Percentiles rank a stretch among this genome's conserved stretches.
These are phyloP conservation scores for Kodamaea kaohsiungensis DNA, from an alignment of 805 yeast species.

Conservation along the genomic window DNA sequence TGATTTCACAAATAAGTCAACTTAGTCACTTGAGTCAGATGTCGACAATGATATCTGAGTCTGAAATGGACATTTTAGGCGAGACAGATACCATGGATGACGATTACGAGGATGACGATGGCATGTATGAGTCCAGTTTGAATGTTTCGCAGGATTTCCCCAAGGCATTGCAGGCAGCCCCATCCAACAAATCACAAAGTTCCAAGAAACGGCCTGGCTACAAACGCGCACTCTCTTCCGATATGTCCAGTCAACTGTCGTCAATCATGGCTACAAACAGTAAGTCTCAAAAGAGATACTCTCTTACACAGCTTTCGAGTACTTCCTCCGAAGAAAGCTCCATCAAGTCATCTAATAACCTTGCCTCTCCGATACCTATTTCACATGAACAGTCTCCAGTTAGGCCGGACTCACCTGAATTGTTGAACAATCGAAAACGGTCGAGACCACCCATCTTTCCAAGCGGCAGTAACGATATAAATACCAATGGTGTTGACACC, in stretches of 20 bases:
- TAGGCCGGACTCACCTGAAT: slow-evolving; percentile 14
- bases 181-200: background rate
- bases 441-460: slow-evolving; percentile 10
- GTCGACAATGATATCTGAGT: slow-evolving; percentile 44
- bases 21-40: slow-evolving; percentile 42
- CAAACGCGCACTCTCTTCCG: slow-evolving; percentile 35
- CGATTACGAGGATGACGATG: slow-evolving; percentile 35
- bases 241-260: slow-evolving; percentile 34
- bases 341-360: slow-evolving; percentile 14
- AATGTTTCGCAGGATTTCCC: slow-evolving; percentile 33
- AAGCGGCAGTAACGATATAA: background rate
- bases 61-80: slow-evolving; percentile 40
- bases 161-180: background rate
- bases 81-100: slow-evolving; percentile 42
- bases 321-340: slow-evolving; percentile 40
- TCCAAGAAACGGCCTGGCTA: slow-evolving; percentile 30
- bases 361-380: slow-evolving; percentile 12
- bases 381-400: slow-evolving; percentile 8
- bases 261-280: slow-evolving; percentile 26
- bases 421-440: slow-evolving; percentile 11
- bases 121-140: slow-evolving; percentile 38
- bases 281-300: slow-evolving; percentile 24
- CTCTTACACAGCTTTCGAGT: slow-evolving; percentile 36
- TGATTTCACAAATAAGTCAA: slow-evolving; percentile 42
- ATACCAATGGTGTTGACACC: background rate